Conservation (phyloP, 768 basidiomycete genomes). For the Leccinum subgranulosum region DNA sequence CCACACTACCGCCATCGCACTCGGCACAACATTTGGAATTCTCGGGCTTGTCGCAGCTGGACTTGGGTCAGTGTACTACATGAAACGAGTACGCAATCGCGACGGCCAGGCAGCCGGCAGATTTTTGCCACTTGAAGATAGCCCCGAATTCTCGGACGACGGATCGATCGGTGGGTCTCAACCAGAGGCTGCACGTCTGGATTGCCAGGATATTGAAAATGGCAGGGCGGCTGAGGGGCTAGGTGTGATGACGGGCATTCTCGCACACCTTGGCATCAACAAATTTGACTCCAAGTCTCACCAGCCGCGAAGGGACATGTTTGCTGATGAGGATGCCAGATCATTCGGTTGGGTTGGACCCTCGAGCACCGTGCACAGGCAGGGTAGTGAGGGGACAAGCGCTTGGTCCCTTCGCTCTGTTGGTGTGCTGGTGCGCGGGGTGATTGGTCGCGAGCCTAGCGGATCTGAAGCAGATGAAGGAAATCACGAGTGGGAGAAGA, state of each 20-base stretch:
- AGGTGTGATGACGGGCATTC: conserved; percentile 13
- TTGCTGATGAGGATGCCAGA: conserved; percentile 70
- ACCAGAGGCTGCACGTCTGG: conserved; percentile 3
- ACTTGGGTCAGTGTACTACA: conserved; percentile 42
- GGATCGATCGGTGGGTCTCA: conserved; percentile 5
- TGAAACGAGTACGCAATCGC: conserved; percentile 32
- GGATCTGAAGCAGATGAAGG: conserved; percentile 16
- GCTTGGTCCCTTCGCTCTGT: conserved; percentile 53
- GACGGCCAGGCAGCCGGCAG: neutral
- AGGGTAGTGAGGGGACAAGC: conserved; percentile 42
- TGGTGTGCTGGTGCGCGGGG: conserved; percentile 25
- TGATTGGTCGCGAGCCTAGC: conserved; percentile 30
- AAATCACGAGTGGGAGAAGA: conserved; percentile 21
- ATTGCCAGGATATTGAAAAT: conserved; percentile 3
- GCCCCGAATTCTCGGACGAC: conserved; percentile 12
- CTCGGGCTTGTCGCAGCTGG: conserved; percentile 49
- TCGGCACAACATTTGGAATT: conserved; percentile 62
- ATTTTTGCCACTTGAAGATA: conserved; percentile 22
- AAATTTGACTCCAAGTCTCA: conserved; percentile 5
- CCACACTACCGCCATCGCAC: conserved; percentile 46
- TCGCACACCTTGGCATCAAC: conserved; percentile 24
- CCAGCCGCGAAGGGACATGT: conserved; percentile 59
- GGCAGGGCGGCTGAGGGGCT: neutral
- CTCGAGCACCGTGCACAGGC: conserved; percentile 27
- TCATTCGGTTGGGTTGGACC: conserved; percentile 36